These are phyloP conservation scores for Linum tenue DNA, from an alignment of 345 rosid genomes.

Conservation along the genomic window DNA sequence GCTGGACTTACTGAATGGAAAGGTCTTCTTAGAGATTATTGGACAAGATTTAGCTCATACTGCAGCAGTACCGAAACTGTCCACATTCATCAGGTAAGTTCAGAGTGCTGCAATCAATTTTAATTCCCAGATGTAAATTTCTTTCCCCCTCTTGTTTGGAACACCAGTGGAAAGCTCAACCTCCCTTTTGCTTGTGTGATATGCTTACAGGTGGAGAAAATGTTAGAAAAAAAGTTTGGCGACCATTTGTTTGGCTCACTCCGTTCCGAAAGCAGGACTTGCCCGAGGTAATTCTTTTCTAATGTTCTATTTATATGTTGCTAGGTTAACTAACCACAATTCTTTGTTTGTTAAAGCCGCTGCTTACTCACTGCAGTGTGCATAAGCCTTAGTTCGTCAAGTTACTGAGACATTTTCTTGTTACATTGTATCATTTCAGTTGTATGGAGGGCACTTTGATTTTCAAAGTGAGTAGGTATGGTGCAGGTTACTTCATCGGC, in stretches of 20 bases:
- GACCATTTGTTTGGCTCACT: slow-evolving; percentile 73
- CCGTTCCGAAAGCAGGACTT: slow-evolving; percentile 55
- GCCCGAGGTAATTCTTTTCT: slow-evolving; percentile 53
- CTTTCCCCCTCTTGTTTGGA: neutral
- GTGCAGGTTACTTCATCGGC: slow-evolving; percentile 85
- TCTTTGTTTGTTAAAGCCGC: no score
- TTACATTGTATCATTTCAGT: slow-evolving; percentile 36
- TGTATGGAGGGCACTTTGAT: slow-evolving; percentile 76
- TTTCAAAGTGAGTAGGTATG: slow-evolving; percentile 78
- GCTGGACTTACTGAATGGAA: slow-evolving; percentile 96
- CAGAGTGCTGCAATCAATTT: neutral
- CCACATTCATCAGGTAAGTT: slow-evolving; percentile 69
- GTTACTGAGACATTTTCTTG: neutral
- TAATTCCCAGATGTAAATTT: slow-evolving; percentile 2
- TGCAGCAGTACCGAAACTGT: slow-evolving; percentile 53
- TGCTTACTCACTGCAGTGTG: no score
- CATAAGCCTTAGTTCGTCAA: no score
- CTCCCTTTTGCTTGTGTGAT: neutral
- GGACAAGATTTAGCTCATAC: slow-evolving; percentile 82
- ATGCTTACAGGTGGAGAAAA: slow-evolving; percentile 79
- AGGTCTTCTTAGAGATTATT: slow-evolving; percentile 84
- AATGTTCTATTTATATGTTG: neutral
- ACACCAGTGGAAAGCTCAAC: slow-evolving; percentile 3
- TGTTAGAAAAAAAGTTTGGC: slow-evolving; percentile 79
- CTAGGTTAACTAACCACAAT: neutral